These are phyloP conservation scores for Pelargonium nanum DNA, from an alignment of 345 rosid species.

Conservation along the genomic window DNA sequence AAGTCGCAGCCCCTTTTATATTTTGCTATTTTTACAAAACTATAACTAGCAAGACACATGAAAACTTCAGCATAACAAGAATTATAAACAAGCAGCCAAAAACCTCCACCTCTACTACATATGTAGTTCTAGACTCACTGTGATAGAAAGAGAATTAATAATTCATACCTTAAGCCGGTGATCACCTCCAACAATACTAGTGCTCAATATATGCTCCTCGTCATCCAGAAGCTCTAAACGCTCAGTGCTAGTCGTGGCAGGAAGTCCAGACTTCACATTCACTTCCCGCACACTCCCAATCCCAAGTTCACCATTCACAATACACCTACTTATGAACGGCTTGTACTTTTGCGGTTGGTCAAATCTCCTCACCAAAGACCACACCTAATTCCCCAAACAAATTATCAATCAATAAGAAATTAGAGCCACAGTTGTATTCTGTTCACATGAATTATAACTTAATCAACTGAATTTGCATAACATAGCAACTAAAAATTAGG, in stretches of 20 bases:
- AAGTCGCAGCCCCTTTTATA: not conserved
- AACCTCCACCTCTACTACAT: not conserved
- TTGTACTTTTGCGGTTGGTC: slow-evolving; percentile 56
- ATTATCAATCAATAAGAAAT: no score
- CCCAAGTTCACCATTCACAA: slow-evolving; percentile 35
- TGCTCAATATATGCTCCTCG: slow-evolving; percentile 41
- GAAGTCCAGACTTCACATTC: slow-evolving; percentile 46
- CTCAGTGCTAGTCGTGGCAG: slow-evolving; percentile 58
- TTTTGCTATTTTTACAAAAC: not conserved
- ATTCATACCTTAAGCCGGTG: slow-evolving; percentile 39
- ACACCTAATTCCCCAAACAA: no score
- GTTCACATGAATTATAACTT: not conserved
- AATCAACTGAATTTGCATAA: not conserved
- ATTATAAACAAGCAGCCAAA: no score
- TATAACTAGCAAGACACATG: not conserved
- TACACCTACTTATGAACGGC: slow-evolving; percentile 42
- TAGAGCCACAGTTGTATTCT: no score
- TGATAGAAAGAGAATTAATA: no score
- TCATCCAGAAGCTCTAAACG: slow-evolving; percentile 46
- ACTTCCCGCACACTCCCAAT: slow-evolving; percentile 50
- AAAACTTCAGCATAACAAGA: not conserved
- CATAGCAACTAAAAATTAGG: not conserved
- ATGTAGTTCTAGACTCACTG: not conserved
- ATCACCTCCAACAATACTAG: slow-evolving; percentile 49
- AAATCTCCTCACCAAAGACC: slow-evolving; percentile 53